phyloP scores from a whole-genome alignment of 352 stramenopile genomes.

The Elongisporangium undulatum region DNA sequence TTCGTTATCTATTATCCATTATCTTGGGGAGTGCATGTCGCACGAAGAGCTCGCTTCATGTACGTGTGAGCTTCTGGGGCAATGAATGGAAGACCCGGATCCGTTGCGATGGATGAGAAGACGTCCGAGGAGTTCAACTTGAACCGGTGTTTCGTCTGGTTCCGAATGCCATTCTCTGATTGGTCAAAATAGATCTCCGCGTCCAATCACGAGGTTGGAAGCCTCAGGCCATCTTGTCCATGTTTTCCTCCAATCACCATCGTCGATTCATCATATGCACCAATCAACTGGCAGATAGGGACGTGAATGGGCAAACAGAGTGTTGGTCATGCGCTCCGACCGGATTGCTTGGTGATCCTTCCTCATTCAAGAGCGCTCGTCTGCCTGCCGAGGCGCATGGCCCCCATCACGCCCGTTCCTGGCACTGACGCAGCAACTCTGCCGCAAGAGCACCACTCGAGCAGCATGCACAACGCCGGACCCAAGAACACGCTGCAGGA shows the following conservation, averaged over 20 bases:
- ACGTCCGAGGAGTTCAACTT: not conserved
- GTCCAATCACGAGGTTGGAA: not conserved
- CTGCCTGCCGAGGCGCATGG: slow-evolving; percentile 18
- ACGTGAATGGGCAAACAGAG: not conserved
- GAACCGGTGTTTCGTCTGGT: not conserved
- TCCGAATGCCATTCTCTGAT: not conserved
- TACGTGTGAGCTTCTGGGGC: not conserved
- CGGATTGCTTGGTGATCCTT: not conserved
- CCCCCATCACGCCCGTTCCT: slow-evolving; percentile 25
- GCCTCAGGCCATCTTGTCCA: not conserved
- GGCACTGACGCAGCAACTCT: slow-evolving; percentile 14
- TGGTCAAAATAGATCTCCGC: not conserved
- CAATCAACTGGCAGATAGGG: not conserved
- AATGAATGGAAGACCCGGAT: not conserved
- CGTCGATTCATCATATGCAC: not conserved
- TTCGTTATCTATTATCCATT: too few relatives aligned
- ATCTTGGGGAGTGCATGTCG: not conserved
- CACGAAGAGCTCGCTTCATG: not conserved
- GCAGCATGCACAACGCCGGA: slow-evolving; percentile 13
- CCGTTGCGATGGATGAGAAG: not conserved
- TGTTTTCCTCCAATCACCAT: not conserved
- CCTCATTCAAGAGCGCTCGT: not conserved
- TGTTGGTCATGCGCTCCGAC: not conserved
- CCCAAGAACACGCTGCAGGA: slow-evolving; percentile 20
- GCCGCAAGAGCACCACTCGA: not conserved